These are phyloP conservation scores for Mortierella sp. DNA, from an alignment of 371 early-diverging fungal species.

Conservation along the genomic window DNA sequence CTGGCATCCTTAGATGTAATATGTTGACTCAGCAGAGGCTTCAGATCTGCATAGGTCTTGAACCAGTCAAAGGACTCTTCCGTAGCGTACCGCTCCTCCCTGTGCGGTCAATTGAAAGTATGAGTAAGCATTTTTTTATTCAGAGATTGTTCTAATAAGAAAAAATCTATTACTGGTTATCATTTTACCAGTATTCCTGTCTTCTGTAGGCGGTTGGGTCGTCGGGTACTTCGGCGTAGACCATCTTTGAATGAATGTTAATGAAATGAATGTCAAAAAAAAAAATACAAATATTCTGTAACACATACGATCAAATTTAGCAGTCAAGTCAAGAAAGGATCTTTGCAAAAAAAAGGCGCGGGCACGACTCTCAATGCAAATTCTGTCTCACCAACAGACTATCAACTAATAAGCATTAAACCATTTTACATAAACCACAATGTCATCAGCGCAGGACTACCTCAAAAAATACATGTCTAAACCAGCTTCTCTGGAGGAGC, in stretches of 20 bases:
- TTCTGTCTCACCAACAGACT: no score
- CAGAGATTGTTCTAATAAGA: neutral
- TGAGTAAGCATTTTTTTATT: neutral
- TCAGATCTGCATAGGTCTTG: constrained; percentile 82
- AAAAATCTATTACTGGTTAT: constrained; percentile 13
- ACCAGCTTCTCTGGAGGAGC: constrained; percentile 55
- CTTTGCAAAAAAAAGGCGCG: no score
- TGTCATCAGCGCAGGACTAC: constrained; percentile 56
- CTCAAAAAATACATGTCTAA: constrained; percentile 57
- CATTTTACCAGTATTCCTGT: constrained; percentile 73
- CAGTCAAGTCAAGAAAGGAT: neutral
- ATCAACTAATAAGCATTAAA: no score
- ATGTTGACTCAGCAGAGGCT: constrained; percentile 67
- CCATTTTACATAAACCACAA: constrained; percentile 1
- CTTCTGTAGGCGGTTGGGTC: constrained; percentile 76
- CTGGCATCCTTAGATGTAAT: constrained; percentile 70
- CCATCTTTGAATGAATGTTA: constrained; percentile 46
- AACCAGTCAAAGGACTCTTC: constrained; percentile 88
- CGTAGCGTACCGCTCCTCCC: constrained; percentile 61
- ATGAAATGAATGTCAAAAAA: constrained; percentile 13
- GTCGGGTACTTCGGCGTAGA: constrained; percentile 68
- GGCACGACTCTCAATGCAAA: no score
- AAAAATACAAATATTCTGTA: neutral
- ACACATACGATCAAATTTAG: neutral
- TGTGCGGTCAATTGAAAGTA: constrained; percentile 4